These are phyloP conservation scores for Saitozyma sp. DNA, from an alignment of 768 basidiomycete species.

Conservation along the genomic window DNA sequence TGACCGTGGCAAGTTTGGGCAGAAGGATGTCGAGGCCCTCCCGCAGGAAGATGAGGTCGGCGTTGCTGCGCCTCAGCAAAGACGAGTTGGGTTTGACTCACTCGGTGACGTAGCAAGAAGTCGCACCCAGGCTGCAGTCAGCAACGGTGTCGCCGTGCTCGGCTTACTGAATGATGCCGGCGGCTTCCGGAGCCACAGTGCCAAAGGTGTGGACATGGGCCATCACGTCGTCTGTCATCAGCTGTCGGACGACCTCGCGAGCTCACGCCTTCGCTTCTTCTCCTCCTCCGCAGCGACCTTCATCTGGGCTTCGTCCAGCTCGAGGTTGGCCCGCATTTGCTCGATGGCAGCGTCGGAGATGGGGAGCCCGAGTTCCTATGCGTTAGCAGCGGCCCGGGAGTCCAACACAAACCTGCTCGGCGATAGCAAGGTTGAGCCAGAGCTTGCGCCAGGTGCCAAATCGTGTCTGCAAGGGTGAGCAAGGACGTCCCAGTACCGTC, in stretches of 20 bases:
- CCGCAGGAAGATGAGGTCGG: constrained; percentile 95
- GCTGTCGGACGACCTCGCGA: background rate
- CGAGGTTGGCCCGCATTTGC: constrained; percentile 92
- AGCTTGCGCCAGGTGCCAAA: constrained; percentile 93
- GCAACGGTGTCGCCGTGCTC: background rate
- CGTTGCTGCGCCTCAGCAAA: constrained; percentile 65
- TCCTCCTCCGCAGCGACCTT: constrained; percentile 89
- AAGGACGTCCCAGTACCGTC: too few relatives aligned
- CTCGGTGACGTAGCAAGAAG: constrained; percentile 99
- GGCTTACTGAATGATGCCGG: constrained; percentile 88
- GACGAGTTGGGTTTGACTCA: constrained; percentile 54
- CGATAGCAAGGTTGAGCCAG: constrained; percentile 94
- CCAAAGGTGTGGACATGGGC: constrained; percentile 99
- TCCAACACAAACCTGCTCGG: constrained; percentile 65
- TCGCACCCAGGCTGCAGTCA: constrained; percentile 75
- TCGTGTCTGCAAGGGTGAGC: constrained; percentile 65
- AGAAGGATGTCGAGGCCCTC: constrained; percentile 80
- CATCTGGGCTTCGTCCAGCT: constrained; percentile 85
- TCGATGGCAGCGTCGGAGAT: constrained; percentile 87
- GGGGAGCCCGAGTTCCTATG: constrained; percentile 74
- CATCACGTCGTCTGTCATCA: constrained; percentile 80
- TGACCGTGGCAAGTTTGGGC: constrained; percentile 82
- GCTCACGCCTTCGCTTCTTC: constrained; percentile 78
- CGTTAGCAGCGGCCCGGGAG: background rate
- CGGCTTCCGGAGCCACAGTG: constrained; percentile 85